A percentile compares a stretch with the other conserved stretches of the same genome.
These are phyloP conservation scores for Fusarium sp. DNA, from an alignment of 2,329 filamentous ascomycete genomes.

Conservation along the genomic window DNA sequence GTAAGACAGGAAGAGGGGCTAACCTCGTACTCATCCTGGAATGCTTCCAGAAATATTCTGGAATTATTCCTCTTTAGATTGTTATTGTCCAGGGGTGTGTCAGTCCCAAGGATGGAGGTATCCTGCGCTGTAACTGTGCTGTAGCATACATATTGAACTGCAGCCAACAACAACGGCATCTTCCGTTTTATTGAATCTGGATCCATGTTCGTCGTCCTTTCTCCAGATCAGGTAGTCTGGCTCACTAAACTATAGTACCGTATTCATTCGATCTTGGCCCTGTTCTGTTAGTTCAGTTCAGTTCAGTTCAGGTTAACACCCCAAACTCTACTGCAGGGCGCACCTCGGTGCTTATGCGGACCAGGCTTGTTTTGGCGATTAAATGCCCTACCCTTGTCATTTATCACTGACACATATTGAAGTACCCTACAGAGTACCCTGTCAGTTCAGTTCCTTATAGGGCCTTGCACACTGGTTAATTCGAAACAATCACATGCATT, in stretches of 20 bases:
- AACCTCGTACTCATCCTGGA: slow-evolving; percentile 19
- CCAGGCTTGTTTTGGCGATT: slow-evolving; percentile 14
- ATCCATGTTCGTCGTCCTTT: background rate
- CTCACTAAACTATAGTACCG: background rate
- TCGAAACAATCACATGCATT: slow-evolving; percentile 39
- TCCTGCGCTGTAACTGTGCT: slow-evolving; percentile 10
- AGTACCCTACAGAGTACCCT: background rate
- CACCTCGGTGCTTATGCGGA: slow-evolving; percentile 46
- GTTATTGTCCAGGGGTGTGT: slow-evolving; percentile 19
- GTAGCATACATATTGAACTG: background rate
- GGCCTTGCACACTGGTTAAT: background rate
- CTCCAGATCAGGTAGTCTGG: slow-evolving; percentile 2
- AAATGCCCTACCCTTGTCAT: slow-evolving; percentile 24
- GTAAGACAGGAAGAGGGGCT: background rate
- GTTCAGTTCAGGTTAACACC: background rate
- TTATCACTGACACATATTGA: slow-evolving; percentile 22
- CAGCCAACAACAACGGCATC: background rate
- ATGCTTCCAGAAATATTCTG: slow-evolving; percentile 43
- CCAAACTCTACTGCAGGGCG: slow-evolving; percentile 19
- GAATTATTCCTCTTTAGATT: slow-evolving; percentile 37
- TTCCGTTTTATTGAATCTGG: background rate
- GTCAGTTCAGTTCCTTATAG: background rate
- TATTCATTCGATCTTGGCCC: background rate
- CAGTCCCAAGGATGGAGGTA: background rate
- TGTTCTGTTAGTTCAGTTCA: background rate